These are phyloP conservation scores for Petrea volubilis DNA, from an alignment of 257 asterid genomes.

Conservation along the genomic window DNA sequence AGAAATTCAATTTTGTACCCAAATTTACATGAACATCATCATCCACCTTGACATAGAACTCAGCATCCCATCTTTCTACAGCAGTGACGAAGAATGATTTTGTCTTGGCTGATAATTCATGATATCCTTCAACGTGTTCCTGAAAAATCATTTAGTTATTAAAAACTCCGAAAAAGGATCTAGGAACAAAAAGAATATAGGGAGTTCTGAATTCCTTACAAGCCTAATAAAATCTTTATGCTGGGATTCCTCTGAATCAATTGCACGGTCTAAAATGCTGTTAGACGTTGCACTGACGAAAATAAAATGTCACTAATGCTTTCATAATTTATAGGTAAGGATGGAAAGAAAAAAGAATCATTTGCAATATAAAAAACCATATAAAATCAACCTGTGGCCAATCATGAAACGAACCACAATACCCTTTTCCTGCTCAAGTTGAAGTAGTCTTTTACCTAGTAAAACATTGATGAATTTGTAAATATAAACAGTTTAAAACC, in stretches of 20 bases:
- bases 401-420: slow-evolving; percentile 80
- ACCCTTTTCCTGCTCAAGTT: slow-evolving; percentile 76
- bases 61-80: slow-evolving; percentile 76
- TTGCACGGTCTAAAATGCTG: slow-evolving; percentile 77
- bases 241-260: slow-evolving; percentile 66
- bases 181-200: neutral
- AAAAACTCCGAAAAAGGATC: neutral
- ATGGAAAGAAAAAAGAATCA: neutral
- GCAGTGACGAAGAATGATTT: slow-evolving; percentile 72
- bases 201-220: slow-evolving; percentile 36
- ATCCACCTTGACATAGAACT: slow-evolving; percentile 75
- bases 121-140: slow-evolving; percentile 88
- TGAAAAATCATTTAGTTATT: slow-evolving; percentile 17
- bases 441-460: slow-evolving; percentile 57
- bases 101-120: slow-evolving; percentile 81
- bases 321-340: neutral
- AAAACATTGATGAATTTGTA: neutral
- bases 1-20: slow-evolving; percentile 33
- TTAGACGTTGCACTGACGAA: slow-evolving; percentile 57
- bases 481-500: neutral
- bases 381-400: slow-evolving; percentile 69
- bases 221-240: slow-evolving; percentile 74
- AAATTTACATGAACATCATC: slow-evolving; percentile 89
- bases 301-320: neutral
- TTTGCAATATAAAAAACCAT: neutral